Evolutionary conservation across 2,329 filamentous ascomycete genomes (phyloP), one percentile per base, ranked within the genome.

Genomic region (Cephalotrichum gorgonifer): DNA sequence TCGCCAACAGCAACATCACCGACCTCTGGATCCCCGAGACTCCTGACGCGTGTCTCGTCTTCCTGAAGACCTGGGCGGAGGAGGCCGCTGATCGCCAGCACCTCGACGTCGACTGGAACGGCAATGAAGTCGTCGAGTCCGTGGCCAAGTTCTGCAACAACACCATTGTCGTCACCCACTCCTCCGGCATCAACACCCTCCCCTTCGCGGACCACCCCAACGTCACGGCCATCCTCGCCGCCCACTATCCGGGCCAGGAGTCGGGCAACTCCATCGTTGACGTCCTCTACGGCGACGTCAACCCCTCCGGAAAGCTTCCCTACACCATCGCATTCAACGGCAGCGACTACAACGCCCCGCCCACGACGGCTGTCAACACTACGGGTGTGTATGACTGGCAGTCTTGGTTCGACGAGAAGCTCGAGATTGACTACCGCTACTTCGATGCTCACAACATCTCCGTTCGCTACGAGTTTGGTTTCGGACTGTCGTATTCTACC

Each of bases 61-160:
- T 85, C 54, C 75, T 79, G 55, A 85, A 85, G 57, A 76, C 73
- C 7, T 86, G 84, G 62, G 79, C 84, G 1, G 81, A 84, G 2
- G 88, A 95, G 64, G 85, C 83, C 1, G 84, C 75, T 54, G 74
- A 87, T 51, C 72, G 79, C 43, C 68, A 76, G 0, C 72, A 71
- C 7, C 68, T 87, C 38, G 72, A 74, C 6, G 12, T 25, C 28
- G 27, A 44, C 15, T 26, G n/a, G 27, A 22, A 42, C 11, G 39
- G 20, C 17, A 22, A 22, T 14, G 25, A 42, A 17, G 20, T 85
- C 0, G 71, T 85, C 41, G 64, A 63, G 1, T 71, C 75, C 43
- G 78, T 85, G 1, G 81, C 82, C 0, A 63, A 67, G 7, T 67
- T 69, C 22, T 85, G 80, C 61, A 70, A 67, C 53, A 83, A 79